Base-by-base conservation (phyloP, 139 green algal genomes). In the Chlamydomonas incerta region DNA sequence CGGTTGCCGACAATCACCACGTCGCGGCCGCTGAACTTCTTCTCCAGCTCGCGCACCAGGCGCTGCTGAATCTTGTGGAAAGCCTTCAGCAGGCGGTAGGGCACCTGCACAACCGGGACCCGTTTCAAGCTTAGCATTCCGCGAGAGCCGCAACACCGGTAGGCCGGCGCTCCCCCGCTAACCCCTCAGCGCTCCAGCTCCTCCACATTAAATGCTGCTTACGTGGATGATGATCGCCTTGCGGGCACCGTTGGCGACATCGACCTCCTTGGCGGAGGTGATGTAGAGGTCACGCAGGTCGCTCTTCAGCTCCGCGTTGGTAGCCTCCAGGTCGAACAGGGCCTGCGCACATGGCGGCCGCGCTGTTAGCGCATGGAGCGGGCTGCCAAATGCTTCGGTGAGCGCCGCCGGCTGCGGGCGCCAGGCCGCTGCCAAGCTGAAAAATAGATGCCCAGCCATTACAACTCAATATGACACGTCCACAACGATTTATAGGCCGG, bases 1-100 rank as follows among this genome's bases (percentile, higher is more conserved):
- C 98, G 87, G 93, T 97, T 97, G 73, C 91, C 98, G 14, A 99
- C 94, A 70, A 99, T 91, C 28, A 99, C 97, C 47, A 99, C 98
- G 90, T 99, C 97, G 92, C 97, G 97, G 83, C 98, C 98, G 87
- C 89, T 96, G 95, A 99, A 99, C 95, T 99, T 99, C 97, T 99
- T 99, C 96, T 99, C 98, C 58, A 99, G 94, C 95, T 99, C 98
- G 33, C 98, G 96, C 41, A 99, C 96, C 77, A 99, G 93, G 72
- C 98, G 93, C 84, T 95, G 92, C 94, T 99, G 98, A 74, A 99
- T 96, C 92, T 98, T 98, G 90, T 99, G 96, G 96, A 98, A 99
- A 17, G 93, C 80, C 93, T 99, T 99, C 58, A 98, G 93, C 86
- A 99, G 93, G 81, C 98, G 94, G 96, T 94, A 99, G 46, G 98